Conservation (phyloP, 345 rosid species). For the Linum lewisii region DNA sequence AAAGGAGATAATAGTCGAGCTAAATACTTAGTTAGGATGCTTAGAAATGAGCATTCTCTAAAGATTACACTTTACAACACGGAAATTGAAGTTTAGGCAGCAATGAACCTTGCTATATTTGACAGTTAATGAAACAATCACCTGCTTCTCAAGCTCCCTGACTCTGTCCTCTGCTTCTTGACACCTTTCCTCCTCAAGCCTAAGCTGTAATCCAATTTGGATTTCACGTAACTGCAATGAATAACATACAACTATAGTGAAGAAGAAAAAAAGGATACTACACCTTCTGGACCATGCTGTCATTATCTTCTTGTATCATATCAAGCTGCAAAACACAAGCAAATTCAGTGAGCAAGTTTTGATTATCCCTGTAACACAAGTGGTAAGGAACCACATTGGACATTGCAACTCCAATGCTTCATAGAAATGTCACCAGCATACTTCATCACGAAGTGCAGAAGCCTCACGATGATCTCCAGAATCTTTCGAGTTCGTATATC, state of each 20-base stretch:
- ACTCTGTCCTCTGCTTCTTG: slow-evolving; percentile 24
- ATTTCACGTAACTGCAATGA: neutral
- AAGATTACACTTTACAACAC: neutral
- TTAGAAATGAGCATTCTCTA: neutral
- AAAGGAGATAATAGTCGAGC: neutral
- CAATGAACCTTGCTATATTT: neutral
- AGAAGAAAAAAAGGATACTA: neutral
- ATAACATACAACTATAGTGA: neutral
- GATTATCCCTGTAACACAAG: neutral
- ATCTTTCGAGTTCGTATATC: slow-evolving; percentile 9
- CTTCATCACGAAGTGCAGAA: slow-evolving; percentile 8
- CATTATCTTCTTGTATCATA: slow-evolving; percentile 10
- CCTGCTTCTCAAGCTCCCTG: slow-evolving; percentile 28
- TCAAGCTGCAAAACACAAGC: slow-evolving; percentile 5
- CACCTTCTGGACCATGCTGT: slow-evolving; percentile 22
- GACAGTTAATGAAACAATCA: neutral
- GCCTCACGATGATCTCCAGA: slow-evolving; percentile 4
- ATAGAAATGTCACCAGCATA: slow-evolving; percentile 11
- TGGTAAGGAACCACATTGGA: neutral
- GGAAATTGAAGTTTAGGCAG: neutral
- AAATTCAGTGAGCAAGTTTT: neutral
- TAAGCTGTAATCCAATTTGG: slow-evolving; percentile 15
- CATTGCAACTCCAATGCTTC: no score
- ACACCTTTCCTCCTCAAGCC: slow-evolving; percentile 27
- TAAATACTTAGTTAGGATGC: no score